Evolutionary conservation across 2,329 filamentous ascomycete genomes (phyloP).

Genomic region (Camptophora hylomeconis): DNA sequence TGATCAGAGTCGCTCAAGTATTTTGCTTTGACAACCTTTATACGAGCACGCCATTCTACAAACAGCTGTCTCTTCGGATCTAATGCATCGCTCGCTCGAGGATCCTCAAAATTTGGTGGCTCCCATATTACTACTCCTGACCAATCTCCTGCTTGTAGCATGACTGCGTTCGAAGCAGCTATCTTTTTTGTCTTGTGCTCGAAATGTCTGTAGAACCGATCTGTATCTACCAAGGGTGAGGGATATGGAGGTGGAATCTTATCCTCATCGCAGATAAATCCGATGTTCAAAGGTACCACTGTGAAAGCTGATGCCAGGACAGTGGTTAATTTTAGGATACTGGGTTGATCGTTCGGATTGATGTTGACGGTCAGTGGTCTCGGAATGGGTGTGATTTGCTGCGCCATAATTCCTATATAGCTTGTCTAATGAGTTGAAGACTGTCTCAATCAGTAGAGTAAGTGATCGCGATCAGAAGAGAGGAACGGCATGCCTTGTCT

Average conservation of each 20-base stretch:
- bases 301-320: constrained; percentile 13
- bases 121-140: constrained; percentile 15
- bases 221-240: constrained; percentile 6
- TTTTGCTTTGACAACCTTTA: constrained; percentile 11
- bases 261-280: constrained; percentile 14
- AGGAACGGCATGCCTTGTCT: too few relatives aligned
- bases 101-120: constrained; percentile 10
- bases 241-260: constrained; percentile 12
- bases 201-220: constrained; percentile 11
- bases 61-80: constrained; percentile 7
- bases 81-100: constrained; percentile 12
- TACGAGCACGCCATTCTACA: constrained; percentile 10
- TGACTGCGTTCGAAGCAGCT: constrained; percentile 10
- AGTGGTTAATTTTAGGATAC: constrained; percentile 8
- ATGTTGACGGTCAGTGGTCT: too few relatives aligned
- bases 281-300: constrained; percentile 8
- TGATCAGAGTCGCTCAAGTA: constrained; percentile 4
- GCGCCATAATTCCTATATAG: too few relatives aligned
- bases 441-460: too few relatives aligned
- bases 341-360: constrained; percentile 2
- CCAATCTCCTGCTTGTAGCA: constrained; percentile 15
- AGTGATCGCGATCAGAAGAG: too few relatives aligned
- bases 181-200: constrained; percentile 10
- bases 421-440: too few relatives aligned
- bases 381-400: too few relatives aligned